Percentiles rank a stretch among this genome's conserved stretches.
Conservation (phyloP, 768 basidiomycete genomes). For the Serpula lacrymans region DNA sequence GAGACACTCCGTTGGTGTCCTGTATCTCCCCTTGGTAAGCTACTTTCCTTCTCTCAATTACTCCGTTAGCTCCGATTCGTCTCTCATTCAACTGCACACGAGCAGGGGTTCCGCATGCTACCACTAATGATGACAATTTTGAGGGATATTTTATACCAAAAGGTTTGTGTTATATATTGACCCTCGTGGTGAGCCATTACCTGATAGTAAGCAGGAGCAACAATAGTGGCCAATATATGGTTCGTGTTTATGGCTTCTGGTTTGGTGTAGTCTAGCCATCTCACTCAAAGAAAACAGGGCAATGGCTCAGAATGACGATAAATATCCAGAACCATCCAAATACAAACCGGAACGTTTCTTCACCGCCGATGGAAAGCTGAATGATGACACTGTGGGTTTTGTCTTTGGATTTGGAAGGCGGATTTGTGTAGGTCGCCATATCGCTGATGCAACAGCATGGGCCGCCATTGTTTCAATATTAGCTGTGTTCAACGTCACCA, state of each 20-base stretch:
- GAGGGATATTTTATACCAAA: conserved; percentile 36
- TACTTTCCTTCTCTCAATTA: conserved; percentile 10
- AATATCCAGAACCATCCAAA: background rate
- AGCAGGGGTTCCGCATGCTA: conserved; percentile 10
- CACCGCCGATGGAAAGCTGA: background rate
- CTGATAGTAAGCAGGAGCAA: too few species aligned
- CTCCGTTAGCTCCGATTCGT: conserved; percentile 7
- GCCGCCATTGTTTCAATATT: conserved; percentile 31
- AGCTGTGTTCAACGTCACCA: conserved; percentile 32
- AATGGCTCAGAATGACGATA: background rate
- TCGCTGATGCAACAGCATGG: conserved; percentile 41
- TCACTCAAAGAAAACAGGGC: too few species aligned
- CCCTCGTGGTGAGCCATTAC: too few species aligned
- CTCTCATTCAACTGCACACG: conserved; percentile 1
- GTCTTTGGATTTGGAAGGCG: background rate
- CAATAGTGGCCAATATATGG: too few species aligned
- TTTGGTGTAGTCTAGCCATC: too few species aligned
- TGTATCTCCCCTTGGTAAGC: conserved; percentile 2
- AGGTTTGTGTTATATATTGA: too few species aligned
- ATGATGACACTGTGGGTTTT: background rate
- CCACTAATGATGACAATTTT: conserved; percentile 7
- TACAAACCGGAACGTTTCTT: conserved; percentile 1
- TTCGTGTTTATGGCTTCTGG: too few species aligned
- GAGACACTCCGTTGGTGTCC: conserved; percentile 10
- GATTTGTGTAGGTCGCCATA: conserved; percentile 34